Base-by-base conservation (phyloP, 2,329 filamentous ascomycete genomes). In the Verticillium nonalfalfae region DNA sequence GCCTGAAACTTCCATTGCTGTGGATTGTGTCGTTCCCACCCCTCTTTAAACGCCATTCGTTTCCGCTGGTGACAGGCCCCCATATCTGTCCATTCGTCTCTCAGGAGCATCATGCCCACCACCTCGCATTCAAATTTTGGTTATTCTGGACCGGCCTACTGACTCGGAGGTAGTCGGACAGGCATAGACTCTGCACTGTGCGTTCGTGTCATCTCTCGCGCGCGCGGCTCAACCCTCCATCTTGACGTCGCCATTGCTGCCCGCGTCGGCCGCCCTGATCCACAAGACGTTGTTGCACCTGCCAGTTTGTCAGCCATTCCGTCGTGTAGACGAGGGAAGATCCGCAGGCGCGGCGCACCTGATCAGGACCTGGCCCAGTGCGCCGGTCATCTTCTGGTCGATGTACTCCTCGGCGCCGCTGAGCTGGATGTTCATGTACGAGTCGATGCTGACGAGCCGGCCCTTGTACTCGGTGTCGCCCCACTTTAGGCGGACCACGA, bases 401-500 rank as follows among this genome's bases (percentile, higher is more conserved):
- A 97, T 90, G 78, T 89, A 97, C 77, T 99, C 95, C 78, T 97
- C 91, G 59, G 94, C 93, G 70, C 90, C 89, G 67, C 88, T 87
- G 66, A 99, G 85, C 79, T 98, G 93, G 66, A 99, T 88, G 81
- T 99, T 99, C 94, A 99, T 98, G 82, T 99, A 99, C 73, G 90
- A 93, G 80, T 99, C 95, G 72, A 96, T 91, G 70, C 90, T 94
- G 72, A 97, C 90, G 65, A 99, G 86, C 67, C 86, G 86, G 74
- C 95, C 95, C 76, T 94, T 96, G 85, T 99, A 99, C 77, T 99
- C 95, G 63, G 92, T 95, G 77, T 97, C 89, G 69, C 92, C 93
- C 95, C 95, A 99, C 85, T 99, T 99, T 66, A 99, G 85, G 70
- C 93, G 91, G 66, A 99, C 90, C 66, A 93, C 83, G 72, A 99